Percentiles rank a stretch among this genome's conserved stretches.
These are phyloP conservation scores for Neocallimastix lanati DNA, from an alignment of 192 early-diverging fungal species.

Conservation along the genomic window DNA sequence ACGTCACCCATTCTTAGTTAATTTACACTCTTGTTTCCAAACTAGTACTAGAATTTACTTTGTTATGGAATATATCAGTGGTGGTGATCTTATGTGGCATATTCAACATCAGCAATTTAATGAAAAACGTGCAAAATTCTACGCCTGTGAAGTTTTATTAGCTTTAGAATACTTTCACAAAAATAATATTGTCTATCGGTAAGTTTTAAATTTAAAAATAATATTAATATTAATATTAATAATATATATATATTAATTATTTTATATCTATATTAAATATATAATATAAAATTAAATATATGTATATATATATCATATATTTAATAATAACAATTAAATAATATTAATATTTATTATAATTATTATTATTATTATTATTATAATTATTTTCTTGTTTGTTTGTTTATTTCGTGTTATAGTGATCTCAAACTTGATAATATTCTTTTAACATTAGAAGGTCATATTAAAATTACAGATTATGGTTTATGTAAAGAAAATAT, in stretches of 20 bases:
- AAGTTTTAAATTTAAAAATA: neutral
- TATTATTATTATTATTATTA: too few species aligned
- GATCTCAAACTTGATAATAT: constrained; percentile 2
- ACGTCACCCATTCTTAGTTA: neutral
- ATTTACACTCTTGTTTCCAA: neutral
- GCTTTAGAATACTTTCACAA: neutral
- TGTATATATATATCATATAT: too few species aligned
- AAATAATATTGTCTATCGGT: constrained; percentile 1
- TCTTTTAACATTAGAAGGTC: neutral
- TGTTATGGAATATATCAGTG: neutral
- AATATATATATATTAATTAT: too few species aligned
- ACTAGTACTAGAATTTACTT: neutral
- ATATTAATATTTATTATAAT: too few species aligned
- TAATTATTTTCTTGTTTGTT: too few species aligned
- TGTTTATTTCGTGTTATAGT: neutral
- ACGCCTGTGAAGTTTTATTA: constrained; percentile 2
- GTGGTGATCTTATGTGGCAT: constrained; percentile 2
- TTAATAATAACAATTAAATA: too few species aligned
- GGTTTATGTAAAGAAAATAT: constrained; percentile 2
- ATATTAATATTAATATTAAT: neutral
- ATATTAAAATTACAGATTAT: neutral
- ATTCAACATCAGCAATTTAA: constrained; percentile 1
- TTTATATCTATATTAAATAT: too few species aligned
- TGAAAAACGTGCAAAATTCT: constrained; percentile 1
- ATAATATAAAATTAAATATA: too few species aligned